Percentiles rank a stretch among this genome's conserved stretches.
phyloP scores from a whole-genome alignment of 1,284 basidiomycete genomes.

The Austroboletus novae-zelandiae region DNA sequence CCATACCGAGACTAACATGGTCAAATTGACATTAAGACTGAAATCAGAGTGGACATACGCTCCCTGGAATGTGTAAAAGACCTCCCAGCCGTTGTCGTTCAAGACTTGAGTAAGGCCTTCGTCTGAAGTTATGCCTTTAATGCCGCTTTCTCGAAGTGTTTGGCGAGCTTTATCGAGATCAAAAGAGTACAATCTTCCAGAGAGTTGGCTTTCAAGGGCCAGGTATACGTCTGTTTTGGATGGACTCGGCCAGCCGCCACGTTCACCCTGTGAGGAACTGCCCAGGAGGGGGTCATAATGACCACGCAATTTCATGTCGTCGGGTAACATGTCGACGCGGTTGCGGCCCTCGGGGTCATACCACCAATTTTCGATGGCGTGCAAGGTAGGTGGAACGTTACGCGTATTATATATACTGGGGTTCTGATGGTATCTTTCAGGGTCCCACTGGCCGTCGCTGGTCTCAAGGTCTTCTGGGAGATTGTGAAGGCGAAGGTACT shows the following conservation, averaged over 20 bases:
- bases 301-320: slow-evolving; percentile 34
- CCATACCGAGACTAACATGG: slow-evolving; percentile 39
- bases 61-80: slow-evolving; percentile 39
- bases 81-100: slow-evolving; percentile 37
- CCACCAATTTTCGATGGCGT: slow-evolving; percentile 39
- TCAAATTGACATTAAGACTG: neutral
- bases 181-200: slow-evolving; percentile 17
- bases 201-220: slow-evolving; percentile 17
- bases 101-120: slow-evolving; percentile 33
- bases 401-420: slow-evolving; percentile 15
- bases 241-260: slow-evolving; percentile 23
- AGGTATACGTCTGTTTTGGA: slow-evolving; percentile 19
- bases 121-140: slow-evolving; percentile 24
- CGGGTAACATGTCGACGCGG: slow-evolving; percentile 39
- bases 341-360: slow-evolving; percentile 38
- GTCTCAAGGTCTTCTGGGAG: slow-evolving; percentile 34
- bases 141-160: slow-evolving; percentile 10
- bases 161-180: slow-evolving; percentile 22
- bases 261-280: slow-evolving; percentile 16
- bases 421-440: slow-evolving; percentile 26
- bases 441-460: slow-evolving; percentile 40
- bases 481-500: slow-evolving; percentile 44
- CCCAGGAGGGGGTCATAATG: slow-evolving; percentile 25
- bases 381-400: slow-evolving; percentile 28
- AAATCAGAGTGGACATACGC: slow-evolving; percentile 29